Evolutionary conservation across 2,329 filamentous ascomycete species (phyloP).

Genomic region (Pleoardoris graminearum): DNA sequence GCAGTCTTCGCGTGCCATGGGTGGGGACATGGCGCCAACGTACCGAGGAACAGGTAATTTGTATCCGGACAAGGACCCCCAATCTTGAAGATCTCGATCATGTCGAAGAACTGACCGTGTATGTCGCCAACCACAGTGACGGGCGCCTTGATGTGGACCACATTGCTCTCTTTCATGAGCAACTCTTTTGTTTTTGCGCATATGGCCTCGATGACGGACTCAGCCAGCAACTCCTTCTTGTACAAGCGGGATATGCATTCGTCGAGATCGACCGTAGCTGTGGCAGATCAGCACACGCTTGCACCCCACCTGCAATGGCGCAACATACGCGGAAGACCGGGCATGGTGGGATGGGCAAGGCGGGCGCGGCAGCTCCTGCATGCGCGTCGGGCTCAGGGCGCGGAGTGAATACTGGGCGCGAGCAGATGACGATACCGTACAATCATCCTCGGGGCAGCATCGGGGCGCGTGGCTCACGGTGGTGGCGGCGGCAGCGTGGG

Average conservation of each 20-base stretch:
- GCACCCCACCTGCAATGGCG: conserved; percentile 2
- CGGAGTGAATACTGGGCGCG: conserved; percentile 43
- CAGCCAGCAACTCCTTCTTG: conserved; percentile 93
- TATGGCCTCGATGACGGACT: conserved; percentile 98
- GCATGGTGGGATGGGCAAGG: conserved; percentile 46
- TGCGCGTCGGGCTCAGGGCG: conserved; percentile 39
- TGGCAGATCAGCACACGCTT: conserved; percentile 14
- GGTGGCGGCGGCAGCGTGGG: conserved; percentile 24
- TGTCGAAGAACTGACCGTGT: conserved; percentile 97
- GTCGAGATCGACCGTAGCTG: conserved; percentile 95
- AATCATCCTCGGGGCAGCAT: conserved; percentile 47
- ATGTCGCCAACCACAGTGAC: conserved; percentile 98
- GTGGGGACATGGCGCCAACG: conserved; percentile 22
- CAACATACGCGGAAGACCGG: conserved; percentile 55
- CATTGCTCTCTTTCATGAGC: conserved; percentile 99
- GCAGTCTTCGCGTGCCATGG: conserved; percentile 24
- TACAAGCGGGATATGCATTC: conserved; percentile 97
- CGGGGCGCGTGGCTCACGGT: conserved; percentile 21
- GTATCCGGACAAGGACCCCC: conserved; percentile 97
- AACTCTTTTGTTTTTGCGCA: conserved; percentile 99
- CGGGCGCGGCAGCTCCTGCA: conserved; percentile 25
- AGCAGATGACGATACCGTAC: conserved; percentile 44
- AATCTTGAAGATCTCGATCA: conserved; percentile 99
- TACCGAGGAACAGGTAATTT: conserved; percentile 96
- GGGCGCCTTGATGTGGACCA: conserved; percentile 92